Base-by-base conservation (phyloP, 2,329 filamentous ascomycete species). In the Stagonosporopsis tanaceti region DNA sequence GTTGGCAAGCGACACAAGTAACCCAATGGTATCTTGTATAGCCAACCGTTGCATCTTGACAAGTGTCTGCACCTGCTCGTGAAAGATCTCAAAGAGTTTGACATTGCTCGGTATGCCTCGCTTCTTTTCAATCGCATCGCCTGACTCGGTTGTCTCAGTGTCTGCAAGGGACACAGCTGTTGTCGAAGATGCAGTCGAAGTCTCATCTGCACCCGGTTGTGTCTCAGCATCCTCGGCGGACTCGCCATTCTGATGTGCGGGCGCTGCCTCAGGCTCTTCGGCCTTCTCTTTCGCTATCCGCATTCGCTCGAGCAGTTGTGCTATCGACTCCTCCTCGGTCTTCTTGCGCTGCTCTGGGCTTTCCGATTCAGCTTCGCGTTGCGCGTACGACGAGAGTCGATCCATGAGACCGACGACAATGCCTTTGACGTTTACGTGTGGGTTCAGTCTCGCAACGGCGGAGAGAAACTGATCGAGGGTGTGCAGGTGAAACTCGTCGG, bases 341-440 rank as follows among this genome's bases (percentile, higher is more conserved):
- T 92, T 89, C 61, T 88, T 87, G 64, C 87, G 87, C 65, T 93
- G 87, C 53, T 92, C 89, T 5, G 85, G 82, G 20, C 86, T 83
- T 53, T 91, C 89, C 24, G 86, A 85, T 64, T 91, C 86, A 3
- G 91, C 86, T 77, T 98, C 94, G 54, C 93, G 86, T 68, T 95
- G 90, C n/a, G 95, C 94, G 76, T 97, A 99, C 53, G 93, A 89
- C 6, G 95, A 97, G 28, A 99, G 79, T 37, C 95, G 88, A 73
- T 99, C 94, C 96, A 99, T 99, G 59, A 99, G 82, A 25, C 94
- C 95, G 72, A 98, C 97, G 9, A 99, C 94, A 56, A 99, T 99
- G 44, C 91, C 91, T 80, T 99, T 99, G 79, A 99, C 89, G 67
- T 99, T 97, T 70, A 99, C 95, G 71, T 98, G 92, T 0, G 94